Conservation (phyloP, 257 asterid species). For the Solanum medicagineum region DNA sequence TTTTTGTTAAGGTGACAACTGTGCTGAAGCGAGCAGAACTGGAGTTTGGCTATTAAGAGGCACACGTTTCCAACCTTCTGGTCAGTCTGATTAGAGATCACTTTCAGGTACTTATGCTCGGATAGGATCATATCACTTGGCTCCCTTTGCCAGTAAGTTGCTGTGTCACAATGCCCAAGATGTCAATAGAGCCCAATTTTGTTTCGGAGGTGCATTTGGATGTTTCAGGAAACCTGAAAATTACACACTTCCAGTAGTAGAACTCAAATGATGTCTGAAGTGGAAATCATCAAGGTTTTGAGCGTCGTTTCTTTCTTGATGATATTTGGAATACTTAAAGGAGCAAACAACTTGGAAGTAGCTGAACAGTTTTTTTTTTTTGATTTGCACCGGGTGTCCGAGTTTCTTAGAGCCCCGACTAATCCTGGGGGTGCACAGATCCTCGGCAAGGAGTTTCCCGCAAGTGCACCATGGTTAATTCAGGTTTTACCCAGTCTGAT, state of each 20-base stretch:
- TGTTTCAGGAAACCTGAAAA: background rate
- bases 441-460: too few species aligned
- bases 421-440: too few species aligned
- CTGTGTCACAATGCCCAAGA: background rate
- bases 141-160: background rate
- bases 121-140: background rate
- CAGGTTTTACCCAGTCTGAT: too few species aligned
- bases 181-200: background rate
- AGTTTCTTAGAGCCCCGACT: too few species aligned
- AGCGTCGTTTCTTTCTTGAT: background rate
- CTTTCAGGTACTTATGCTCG: background rate
- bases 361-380: background rate
- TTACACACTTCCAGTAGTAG: background rate
- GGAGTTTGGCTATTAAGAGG: conserved; percentile 38
- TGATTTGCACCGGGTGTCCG: too few species aligned
- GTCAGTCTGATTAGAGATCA: background rate
- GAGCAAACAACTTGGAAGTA: background rate
- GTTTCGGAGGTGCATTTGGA: background rate
- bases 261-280: background rate
- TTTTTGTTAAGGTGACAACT: conserved; percentile 49
- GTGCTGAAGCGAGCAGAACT: conserved; percentile 75
- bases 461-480: too few species aligned
- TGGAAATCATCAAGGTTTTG: background rate
- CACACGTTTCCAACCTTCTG: background rate
- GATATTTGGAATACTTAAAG: background rate